Evolutionary conservation across 805 yeast genomes (phyloP).

Genomic region (Lipomyces chichibuensis): DNA sequence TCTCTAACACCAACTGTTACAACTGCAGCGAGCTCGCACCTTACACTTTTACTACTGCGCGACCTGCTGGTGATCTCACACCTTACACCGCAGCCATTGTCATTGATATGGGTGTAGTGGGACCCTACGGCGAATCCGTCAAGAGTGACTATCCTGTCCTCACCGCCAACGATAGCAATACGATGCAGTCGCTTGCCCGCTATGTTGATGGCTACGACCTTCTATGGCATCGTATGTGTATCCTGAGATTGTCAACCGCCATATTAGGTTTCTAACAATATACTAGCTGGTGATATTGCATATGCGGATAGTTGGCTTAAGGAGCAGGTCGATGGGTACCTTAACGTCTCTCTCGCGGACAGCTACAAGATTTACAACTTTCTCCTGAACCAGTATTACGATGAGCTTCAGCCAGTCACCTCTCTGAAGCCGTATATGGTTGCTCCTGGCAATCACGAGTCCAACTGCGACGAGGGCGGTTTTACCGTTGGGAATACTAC

Average conservation of each 20-base stretch:
- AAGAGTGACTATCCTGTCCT: conserved; percentile 21
- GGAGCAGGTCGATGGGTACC: conserved; percentile 28
- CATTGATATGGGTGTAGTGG: conserved; percentile 36
- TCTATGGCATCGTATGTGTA: conserved; percentile 28
- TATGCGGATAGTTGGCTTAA: conserved; percentile 43
- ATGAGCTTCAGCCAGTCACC: conserved; percentile 34
- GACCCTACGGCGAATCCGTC: conserved; percentile 21
- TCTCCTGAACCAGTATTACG: conserved; percentile 33
- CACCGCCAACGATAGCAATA: conserved; percentile 21
- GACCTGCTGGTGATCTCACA: conserved; percentile 31
- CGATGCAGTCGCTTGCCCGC: conserved; percentile 34
- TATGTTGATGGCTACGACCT: conserved; percentile 28
- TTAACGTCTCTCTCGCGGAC: conserved; percentile 23
- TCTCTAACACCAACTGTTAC: conserved; percentile 35
- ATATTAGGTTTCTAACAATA: neutral
- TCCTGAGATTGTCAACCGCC: neutral
- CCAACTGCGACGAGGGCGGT: conserved; percentile 35
- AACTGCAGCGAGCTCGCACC: conserved; percentile 25
- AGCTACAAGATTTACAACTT: conserved; percentile 20
- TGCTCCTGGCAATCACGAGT: conserved; percentile 37
- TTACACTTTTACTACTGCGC: conserved; percentile 33
- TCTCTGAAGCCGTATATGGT: conserved; percentile 34
- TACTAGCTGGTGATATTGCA: conserved; percentile 41
- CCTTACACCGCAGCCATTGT: conserved; percentile 32
- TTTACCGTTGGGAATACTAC: conserved; percentile 11